Base-by-base conservation (phyloP, 768 basidiomycete species). In the Amanita thiersii region DNA sequence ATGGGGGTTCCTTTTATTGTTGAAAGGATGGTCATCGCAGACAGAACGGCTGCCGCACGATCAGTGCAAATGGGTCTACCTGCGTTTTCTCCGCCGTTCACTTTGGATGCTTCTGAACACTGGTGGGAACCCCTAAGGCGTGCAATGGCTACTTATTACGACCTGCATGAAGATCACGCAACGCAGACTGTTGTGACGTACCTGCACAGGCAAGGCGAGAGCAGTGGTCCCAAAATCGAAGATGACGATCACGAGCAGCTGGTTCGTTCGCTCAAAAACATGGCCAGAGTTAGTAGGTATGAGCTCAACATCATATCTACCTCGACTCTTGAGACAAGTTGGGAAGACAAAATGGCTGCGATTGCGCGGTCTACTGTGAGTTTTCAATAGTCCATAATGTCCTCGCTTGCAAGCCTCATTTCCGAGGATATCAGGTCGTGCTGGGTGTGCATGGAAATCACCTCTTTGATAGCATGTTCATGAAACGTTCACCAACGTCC, bases 21-120 rank as follows among this genome's bases (percentile, higher is more conserved):
- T 40, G 81, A 86, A 49, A 79, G 87, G 8, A 65, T 86, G 9
- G 76, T 94, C 23, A 62, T 96, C 24, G 81, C 79, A 0, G 89
- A 93, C 52, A 66, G 80, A 34, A 70, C 74, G n/a, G 84, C 82
- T 0, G 81, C 86, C 2, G 51, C 50, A n/a, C 46, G 49, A 8
- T 48, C 47, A 2, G 24, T 60, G 3, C 35, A 58, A 10, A 38
- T 29, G 1, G 57, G 62, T 12, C 60, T 67, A 17, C 72, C 73
- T 8, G 53, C 56, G 4, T 72, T 70, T 59, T 57, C 67, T 28
- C 52, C 71, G 38, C 52, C 71, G 36, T 67, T 72, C 52, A 56
- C 65, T 37, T 58, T 72, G 30, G 59, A 68, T n/a, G 50, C 54
- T 1, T 70, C 77, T 3, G 58, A 67, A 35, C 55, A 70, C 32